Conservation (phyloP, 129 eudicot genomes). For the Centrapalus pauciflorus region DNA sequence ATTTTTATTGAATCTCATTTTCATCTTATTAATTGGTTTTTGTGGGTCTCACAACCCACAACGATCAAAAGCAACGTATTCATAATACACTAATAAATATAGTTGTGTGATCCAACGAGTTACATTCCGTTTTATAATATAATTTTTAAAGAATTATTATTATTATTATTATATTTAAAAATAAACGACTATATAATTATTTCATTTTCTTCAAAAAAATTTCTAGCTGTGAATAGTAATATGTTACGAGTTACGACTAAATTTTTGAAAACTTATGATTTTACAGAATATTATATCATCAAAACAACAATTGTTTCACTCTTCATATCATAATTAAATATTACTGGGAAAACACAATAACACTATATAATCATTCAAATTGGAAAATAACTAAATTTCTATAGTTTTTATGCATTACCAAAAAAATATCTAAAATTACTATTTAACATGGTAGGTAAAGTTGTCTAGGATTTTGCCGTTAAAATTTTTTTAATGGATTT, state of each 20-base stretch:
- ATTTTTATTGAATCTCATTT: conserved; percentile 1
- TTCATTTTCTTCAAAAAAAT: no score
- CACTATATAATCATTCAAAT: background rate
- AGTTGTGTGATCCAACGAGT: background rate
- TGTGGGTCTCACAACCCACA: conserved; percentile 7
- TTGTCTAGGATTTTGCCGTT: no score
- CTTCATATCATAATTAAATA: no score
- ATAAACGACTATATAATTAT: background rate
- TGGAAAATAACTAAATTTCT: no score
- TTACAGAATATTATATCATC: no score
- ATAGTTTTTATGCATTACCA: no score
- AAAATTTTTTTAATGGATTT: no score
- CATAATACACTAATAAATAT: background rate
- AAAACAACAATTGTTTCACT: background rate
- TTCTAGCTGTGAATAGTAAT: no score
- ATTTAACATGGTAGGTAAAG: no score
- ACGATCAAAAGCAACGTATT: background rate
- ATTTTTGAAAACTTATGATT: no score
- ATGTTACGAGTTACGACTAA: no score
- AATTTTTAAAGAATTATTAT: background rate
- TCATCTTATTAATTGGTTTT: conserved; percentile 13
- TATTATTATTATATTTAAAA: background rate
- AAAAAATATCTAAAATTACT: background rate
- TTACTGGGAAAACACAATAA: background rate
- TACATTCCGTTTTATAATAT: background rate